These are phyloP conservation scores for Hyaloscypha finlandica DNA, from an alignment of 495 filamentous ascomycete genomes.

Conservation along the genomic window DNA sequence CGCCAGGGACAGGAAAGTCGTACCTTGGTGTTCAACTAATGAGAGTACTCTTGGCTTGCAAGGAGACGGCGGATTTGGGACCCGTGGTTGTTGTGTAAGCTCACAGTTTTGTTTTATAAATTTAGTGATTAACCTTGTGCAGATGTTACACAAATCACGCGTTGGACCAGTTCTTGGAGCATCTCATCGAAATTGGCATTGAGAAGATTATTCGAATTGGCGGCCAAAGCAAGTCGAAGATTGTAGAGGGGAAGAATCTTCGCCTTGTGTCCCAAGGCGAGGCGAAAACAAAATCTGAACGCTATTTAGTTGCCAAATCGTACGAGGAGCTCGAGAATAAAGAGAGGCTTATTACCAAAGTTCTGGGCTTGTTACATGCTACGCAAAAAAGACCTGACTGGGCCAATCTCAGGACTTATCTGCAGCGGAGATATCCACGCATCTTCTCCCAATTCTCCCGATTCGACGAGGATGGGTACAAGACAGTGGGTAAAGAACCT, in stretches of 20 bases:
- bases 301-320: conserved; percentile 18
- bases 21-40: conserved; percentile 38
- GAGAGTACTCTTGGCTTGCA: conserved; percentile 22
- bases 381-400: conserved; percentile 13
- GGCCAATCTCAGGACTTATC: conserved; percentile 12
- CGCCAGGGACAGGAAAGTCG: conserved; percentile 89
- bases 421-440: conserved; percentile 14
- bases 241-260: conserved; percentile 27
- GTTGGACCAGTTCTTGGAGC: conserved; percentile 76
- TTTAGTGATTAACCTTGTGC: conserved; percentile 8
- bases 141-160: conserved; percentile 81
- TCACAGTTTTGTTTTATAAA: background rate
- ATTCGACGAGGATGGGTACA: conserved; percentile 17
- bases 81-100: conserved; percentile 30
- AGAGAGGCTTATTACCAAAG: conserved; percentile 18
- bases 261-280: conserved; percentile 21
- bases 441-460: conserved; percentile 23
- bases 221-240: conserved; percentile 26
- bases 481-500: conserved; percentile 23
- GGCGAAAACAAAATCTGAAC: conserved; percentile 20
- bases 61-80: conserved; percentile 20
- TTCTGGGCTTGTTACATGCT: conserved; percentile 4
- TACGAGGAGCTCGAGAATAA: conserved; percentile 34
- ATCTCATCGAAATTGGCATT: conserved; percentile 55
- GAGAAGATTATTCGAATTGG: conserved; percentile 45